Percentiles rank a stretch among this genome's conserved stretches.
These are phyloP conservation scores for Pyricularia grisea DNA, from an alignment of 2,329 filamentous ascomycete genomes.

Conservation along the genomic window DNA sequence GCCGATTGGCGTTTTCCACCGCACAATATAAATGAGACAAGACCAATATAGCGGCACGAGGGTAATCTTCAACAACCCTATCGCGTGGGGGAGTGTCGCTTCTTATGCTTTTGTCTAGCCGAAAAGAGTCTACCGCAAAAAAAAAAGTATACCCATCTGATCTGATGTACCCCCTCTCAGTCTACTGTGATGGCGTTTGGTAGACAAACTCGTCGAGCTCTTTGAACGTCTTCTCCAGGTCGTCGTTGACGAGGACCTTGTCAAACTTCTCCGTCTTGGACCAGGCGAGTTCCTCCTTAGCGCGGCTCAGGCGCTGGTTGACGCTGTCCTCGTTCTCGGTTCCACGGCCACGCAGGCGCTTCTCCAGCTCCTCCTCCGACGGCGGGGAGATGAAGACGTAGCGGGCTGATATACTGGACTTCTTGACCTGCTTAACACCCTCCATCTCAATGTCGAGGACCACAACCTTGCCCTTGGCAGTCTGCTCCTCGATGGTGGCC, in stretches of 20 bases:
- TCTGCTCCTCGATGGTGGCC: slow-evolving; percentile 67
- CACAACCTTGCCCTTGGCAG: slow-evolving; percentile 61
- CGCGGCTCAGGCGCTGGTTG: slow-evolving; percentile 59
- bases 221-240: slow-evolving; percentile 40
- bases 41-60: background rate
- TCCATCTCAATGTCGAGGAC: slow-evolving; percentile 97
- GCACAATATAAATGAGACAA: background rate
- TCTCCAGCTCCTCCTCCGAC: slow-evolving; percentile 62
- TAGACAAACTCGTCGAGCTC: slow-evolving; percentile 42
- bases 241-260: slow-evolving; percentile 24
- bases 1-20: background rate
- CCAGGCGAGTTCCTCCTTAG: slow-evolving; percentile 65
- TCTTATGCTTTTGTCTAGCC: background rate
- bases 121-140: background rate
- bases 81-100: background rate
- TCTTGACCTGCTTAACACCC: slow-evolving; percentile 90
- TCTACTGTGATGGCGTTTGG: slow-evolving; percentile 14
- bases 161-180: background rate
- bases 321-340: slow-evolving; percentile 72
- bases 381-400: slow-evolving; percentile 84
- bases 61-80: background rate
- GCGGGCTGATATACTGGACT: slow-evolving; percentile 61
- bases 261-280: slow-evolving; percentile 54
- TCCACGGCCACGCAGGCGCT: slow-evolving; percentile 61
- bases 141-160: background rate